Conservation (phyloP, 257 asterid species). For the Nicotiana obtusifolia region DNA sequence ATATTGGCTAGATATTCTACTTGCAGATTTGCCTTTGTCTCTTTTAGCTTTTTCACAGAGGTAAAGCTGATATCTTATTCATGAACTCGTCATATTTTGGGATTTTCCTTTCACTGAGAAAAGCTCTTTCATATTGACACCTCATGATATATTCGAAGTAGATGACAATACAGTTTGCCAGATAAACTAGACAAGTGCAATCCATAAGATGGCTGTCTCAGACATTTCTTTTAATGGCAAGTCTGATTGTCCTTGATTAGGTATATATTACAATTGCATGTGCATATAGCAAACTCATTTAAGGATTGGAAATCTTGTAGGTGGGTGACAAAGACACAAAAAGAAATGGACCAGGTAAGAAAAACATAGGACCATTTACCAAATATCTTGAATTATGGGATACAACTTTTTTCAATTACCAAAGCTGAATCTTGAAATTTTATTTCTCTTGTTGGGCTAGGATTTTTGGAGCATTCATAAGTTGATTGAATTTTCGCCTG, state of each 20-base stretch:
- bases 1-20: neutral
- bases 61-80: neutral
- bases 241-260: neutral
- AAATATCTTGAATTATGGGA: neutral
- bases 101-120: neutral
- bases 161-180: neutral
- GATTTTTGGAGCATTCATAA: conserved; percentile 27
- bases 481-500: conserved; percentile 18
- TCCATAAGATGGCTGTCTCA: neutral
- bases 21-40: neutral
- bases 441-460: conserved; percentile 15
- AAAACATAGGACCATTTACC: neutral
- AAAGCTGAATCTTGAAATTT: neutral
- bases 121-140: neutral
- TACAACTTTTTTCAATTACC: neutral
- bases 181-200: neutral
- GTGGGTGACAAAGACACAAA: neutral
- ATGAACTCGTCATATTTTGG: neutral
- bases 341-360: neutral
- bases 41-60: neutral
- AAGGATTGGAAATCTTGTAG: neutral
- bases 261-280: neutral
- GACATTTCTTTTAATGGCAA: neutral
- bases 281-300: neutral
- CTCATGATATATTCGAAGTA: neutral